Base-by-base conservation (phyloP, 2,329 filamentous ascomycete species). In the Cladosporium sp. region DNA sequence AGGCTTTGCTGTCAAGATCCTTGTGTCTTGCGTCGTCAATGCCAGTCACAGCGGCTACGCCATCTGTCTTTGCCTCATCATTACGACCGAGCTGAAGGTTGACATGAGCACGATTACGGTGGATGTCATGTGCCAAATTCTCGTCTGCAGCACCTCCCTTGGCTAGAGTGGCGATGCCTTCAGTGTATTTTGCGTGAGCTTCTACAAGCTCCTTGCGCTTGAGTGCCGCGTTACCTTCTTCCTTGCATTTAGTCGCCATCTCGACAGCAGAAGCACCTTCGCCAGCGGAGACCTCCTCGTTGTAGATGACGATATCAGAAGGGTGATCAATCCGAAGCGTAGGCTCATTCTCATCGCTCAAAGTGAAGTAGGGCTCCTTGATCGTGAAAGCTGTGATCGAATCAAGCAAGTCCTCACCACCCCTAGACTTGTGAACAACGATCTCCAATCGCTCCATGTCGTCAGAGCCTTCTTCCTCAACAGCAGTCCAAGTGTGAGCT, bases 331-430 rank as follows among this genome's bases (percentile, higher is more conserved):
- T 58, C 22, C 63, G 56, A 22, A 69, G 58, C 3, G 63, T 66
- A 17, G 66, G 45, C 28, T 68, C 66, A 12, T 63, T 64, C 8
- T 65, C 50, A n/a, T 68, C 65, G 37, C 58, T 65, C 36, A 69
- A 44, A 2, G 65, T 69, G 47, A 67, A 69, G 49, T 64, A 69
- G 8, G 68, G 68, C 57, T 70, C 68, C 61, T 69, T 67, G 57
- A 70, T 65, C 32, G 55, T 50, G 47, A 69, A 65, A 1, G 58
- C 34, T 28, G 56, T 50, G 19, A 53, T 60, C 1, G 56, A 61
- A 12, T 75, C 72, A 5, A 77, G 57, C 1, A 71, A 44, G 7
- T 76, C 73, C 22, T 65, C 42, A 0, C 70, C 69, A 34, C 58
- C 57, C 13, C 49, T 59, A 8, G 48, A 60, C 48, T 70, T 74